phyloP scores from a whole-genome alignment of 1,139 yeast genomes.

The Saccharomyces hybrid region DNA sequence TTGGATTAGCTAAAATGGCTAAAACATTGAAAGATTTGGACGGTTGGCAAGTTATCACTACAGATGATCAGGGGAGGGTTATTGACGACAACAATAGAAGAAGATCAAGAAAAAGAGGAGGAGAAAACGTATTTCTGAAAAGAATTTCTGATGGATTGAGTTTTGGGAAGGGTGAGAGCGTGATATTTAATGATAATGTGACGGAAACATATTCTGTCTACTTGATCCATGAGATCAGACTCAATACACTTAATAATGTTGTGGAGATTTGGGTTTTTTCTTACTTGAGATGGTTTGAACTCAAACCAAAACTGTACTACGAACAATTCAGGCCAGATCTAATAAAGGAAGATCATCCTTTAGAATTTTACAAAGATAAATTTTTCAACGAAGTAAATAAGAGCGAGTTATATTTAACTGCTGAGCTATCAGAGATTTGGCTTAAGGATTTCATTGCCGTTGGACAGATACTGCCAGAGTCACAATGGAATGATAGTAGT shows the following conservation, averaged over 20 bases:
- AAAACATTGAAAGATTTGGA: constrained; percentile 18
- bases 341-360: constrained; percentile 8
- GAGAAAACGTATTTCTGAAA: constrained; percentile 13
- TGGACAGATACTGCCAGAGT: constrained; percentile 17
- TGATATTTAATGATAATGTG: constrained; percentile 18
- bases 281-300: constrained; percentile 25
- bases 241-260: constrained; percentile 24
- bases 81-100: constrained; percentile 17
- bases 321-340: constrained; percentile 11
- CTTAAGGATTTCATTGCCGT: constrained; percentile 20
- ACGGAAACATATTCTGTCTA: constrained; percentile 19
- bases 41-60: constrained; percentile 27
- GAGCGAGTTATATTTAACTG: constrained; percentile 27
- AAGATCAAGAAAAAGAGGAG: constrained; percentile 18
- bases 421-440: constrained; percentile 28
- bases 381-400: constrained; percentile 19
- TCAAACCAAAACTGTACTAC: constrained; percentile 17
- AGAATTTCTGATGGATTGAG: constrained; percentile 17
- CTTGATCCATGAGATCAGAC: constrained; percentile 26
- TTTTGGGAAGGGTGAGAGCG: constrained; percentile 24
- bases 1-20: constrained; percentile 24
- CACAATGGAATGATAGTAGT: constrained; percentile 7
- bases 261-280: constrained; percentile 28
- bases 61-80: constrained; percentile 24
- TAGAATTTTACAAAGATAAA: constrained; percentile 12